phyloP scores from a whole-genome alignment of 257 asterid genomes.

The Thymus quinquecostatus region DNA sequence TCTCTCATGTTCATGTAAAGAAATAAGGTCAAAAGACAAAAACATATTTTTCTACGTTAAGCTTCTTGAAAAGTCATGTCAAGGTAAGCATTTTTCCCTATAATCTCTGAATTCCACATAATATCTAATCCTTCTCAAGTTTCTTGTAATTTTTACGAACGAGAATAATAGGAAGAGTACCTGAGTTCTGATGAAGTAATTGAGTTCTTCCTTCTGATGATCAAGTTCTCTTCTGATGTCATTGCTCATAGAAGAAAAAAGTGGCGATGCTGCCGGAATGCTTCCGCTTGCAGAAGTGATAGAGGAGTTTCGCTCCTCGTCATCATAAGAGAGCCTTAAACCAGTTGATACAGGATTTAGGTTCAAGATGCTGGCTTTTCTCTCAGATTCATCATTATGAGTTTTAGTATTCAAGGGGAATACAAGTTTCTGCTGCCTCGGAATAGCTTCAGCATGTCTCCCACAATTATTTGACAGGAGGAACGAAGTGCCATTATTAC shows the following conservation, averaged over 20 bases:
- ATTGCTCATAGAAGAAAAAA: slow-evolving; percentile 49
- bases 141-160: no score
- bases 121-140: no score
- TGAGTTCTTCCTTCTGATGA: slow-evolving; percentile 68
- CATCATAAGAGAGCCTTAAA: slow-evolving; percentile 79
- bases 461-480: slow-evolving; percentile 49
- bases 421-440: slow-evolving; percentile 59
- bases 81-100: no score
- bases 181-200: slow-evolving; percentile 68
- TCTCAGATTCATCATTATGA: slow-evolving; percentile 62
- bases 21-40: no score
- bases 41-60: no score
- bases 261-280: slow-evolving; percentile 52
- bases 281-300: slow-evolving; percentile 70
- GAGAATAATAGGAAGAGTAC: slow-evolving; percentile 40
- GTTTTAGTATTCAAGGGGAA: slow-evolving; percentile 60
- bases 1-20: no score
- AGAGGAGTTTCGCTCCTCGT: slow-evolving; percentile 82
- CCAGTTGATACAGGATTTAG: slow-evolving; percentile 85
- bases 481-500: slow-evolving; percentile 41
- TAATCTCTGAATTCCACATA: no score
- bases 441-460: slow-evolving; percentile 53
- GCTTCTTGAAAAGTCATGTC: no score
- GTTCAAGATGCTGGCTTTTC: slow-evolving; percentile 42
- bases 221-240: slow-evolving; percentile 64